Conservation (phyloP, 257 asterid genomes). For the Leonotis leonurus region DNA sequence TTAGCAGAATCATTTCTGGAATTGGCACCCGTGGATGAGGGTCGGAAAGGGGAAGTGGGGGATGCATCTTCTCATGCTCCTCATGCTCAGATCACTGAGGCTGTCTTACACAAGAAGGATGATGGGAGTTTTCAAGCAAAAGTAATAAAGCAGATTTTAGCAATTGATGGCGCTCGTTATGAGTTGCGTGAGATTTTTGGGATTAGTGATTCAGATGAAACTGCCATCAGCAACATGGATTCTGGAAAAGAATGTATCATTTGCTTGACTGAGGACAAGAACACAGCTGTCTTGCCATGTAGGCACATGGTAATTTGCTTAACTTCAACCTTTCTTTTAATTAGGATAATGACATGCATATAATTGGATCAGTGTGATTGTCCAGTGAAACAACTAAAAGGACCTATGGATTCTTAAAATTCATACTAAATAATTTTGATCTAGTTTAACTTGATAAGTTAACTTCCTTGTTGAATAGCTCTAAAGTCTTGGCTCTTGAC, state of each 20-base stretch:
- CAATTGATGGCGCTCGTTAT: conserved; percentile 71
- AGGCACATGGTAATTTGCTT: conserved; percentile 78
- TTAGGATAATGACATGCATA: not conserved
- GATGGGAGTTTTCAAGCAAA: conserved; percentile 49
- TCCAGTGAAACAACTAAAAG: not conserved
- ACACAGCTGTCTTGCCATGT: conserved; percentile 88
- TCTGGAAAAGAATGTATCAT: conserved; percentile 86
- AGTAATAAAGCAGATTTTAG: conserved; percentile 72
- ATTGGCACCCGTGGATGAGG: conserved; percentile 20
- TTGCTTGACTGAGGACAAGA: conserved; percentile 89
- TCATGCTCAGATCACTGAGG: conserved; percentile 82
- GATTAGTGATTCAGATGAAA: conserved; percentile 46
- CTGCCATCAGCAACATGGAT: conserved; percentile 42
- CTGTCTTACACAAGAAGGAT: conserved; percentile 49
- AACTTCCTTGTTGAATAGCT: not conserved
- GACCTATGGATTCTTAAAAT: not conserved
- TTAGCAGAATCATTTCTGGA: conserved; percentile 49
- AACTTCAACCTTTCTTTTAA: conserved; percentile 7
- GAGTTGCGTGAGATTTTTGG: conserved; percentile 91
- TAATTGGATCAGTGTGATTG: not conserved
- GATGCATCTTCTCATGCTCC: conserved; percentile 48
- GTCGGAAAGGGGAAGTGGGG: conserved; percentile 14
- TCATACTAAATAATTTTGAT: not conserved
- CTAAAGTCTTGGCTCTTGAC: not conserved
- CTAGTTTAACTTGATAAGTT: not conserved